Base-by-base conservation (phyloP, 2,329 filamentous ascomycete genomes). In the Venturia oleaginea region DNA sequence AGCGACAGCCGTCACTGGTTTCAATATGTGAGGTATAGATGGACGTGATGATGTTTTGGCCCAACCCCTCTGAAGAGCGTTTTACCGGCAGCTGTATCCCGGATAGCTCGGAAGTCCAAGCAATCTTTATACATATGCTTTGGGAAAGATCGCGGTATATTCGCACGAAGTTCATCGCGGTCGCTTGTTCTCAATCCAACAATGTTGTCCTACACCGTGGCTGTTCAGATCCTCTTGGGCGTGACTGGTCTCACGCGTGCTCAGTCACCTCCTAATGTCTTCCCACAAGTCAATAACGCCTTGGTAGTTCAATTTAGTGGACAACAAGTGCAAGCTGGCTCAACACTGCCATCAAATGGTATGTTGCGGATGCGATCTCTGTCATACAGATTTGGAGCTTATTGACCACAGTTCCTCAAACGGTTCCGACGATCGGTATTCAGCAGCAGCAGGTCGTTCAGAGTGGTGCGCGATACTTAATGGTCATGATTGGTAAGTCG, bases 181-280 rank as follows among this genome's bases (percentile, higher is more conserved):
- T 60, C 34, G 34, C 34, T 60, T 60, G 59, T 30, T 34, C 37
- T 5, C 34, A 22, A 1, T 15, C 24, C n/a, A 27, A 43, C 38
- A 43, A 60, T 60, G 59, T 30, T 40, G 59, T 60, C 59, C 27
- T 40, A 42, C 10, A 60, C 59, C n/a, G 59, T 60, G 40, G 37
- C 59, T 60, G 37, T 60, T 60, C 59, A 43, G 59, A 40, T 60
- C 34, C 59, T 60, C 59, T 43, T 62, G 22, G 40, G 61, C 61
- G 61, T 54, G 61, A 30, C 61, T 46, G 61, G 61, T 54, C 46
- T 62, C 61, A 62, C 61, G 61, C 61, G 32, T 15, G 61, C 61
- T 46, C 61, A 62, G 30, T 62, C 61, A n/a, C 61, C 61, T 6
- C 40, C 46, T 5, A 43, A 43, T n/a, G n/a, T 62, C 32, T 62